Base-by-base conservation (phyloP, 345 rosid genomes). In the Lumnitzera littorea region DNA sequence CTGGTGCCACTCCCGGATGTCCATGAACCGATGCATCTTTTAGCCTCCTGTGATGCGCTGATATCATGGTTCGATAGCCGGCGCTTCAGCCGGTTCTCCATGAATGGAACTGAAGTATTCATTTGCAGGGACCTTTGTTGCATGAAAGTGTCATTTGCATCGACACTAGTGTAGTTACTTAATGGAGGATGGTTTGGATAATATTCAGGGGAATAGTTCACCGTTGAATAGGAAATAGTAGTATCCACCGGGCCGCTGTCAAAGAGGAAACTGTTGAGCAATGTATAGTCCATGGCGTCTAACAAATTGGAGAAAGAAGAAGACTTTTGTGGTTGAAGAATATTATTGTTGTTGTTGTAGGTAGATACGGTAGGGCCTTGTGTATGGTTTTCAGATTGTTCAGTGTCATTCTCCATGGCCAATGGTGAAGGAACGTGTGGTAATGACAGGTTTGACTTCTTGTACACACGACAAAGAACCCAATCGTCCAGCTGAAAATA, bases 391-490 rank as follows among this genome's bases (percentile, higher is more conserved):
- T 80, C 82, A 16, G 76, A 79, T 56, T 75, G 87, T 53, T 76
- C 87, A 17, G 74, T 81, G 16, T 83, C 88, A 48, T 78, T 82
- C 52, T 78, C 80, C 58, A 77, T 78, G 64, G 69, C 55, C 59
- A 48, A 55, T 52, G 74, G 58, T 24, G 71, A 63, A 43, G 70
- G 57, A 14, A 80, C n/a, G 57, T 76, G 50, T 70, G 90, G 74
- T 16, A 74, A 58, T n/a, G 78, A 64, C 36, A 78, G 74, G 11
- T 86, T 80, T 31, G 78, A 71, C 68, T 86, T 91, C 70, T 82
- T 81, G 83, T 91, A 88, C 63, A 91, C 88, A 64, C 98, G 90
- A 75, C 96, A 91, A 64, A 88, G 96, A 67, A 88, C 96, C 96
- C 98, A 86, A 66, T 91, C 91, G 76, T 91, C 98, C 15, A 91